phyloP scores from a whole-genome alignment of 2,329 filamentous ascomycete species.

The Rutstroemia sp. region DNA sequence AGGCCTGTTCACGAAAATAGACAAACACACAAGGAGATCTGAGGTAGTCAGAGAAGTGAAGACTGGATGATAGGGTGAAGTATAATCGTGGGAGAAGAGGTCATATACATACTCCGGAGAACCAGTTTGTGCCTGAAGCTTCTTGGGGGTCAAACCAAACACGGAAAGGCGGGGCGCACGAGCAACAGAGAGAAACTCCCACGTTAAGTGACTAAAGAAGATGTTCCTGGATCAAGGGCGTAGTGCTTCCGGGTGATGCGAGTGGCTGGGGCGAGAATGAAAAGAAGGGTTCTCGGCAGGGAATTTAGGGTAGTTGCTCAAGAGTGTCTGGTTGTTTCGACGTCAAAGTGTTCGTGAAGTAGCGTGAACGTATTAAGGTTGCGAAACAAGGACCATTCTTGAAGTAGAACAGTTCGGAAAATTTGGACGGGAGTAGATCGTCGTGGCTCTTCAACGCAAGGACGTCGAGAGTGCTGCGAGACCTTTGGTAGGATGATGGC shows the following conservation, averaged over 20 bases:
- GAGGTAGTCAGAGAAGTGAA: constrained; percentile 21
- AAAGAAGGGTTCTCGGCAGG: constrained; percentile 19
- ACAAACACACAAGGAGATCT: constrained; percentile 13
- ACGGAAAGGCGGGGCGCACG: constrained; percentile 23
- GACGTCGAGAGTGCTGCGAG: constrained; percentile 12
- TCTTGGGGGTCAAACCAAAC: constrained; percentile 14
- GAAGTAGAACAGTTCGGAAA: constrained; percentile 14
- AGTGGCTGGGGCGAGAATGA: constrained; percentile 19
- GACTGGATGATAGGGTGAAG: constrained; percentile 12
- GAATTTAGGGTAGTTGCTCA: constrained; percentile 18
- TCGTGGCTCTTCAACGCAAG: constrained; percentile 9
- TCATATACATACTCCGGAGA: constrained; percentile 26
- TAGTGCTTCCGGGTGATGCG: constrained; percentile 16
- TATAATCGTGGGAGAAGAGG: constrained; percentile 13
- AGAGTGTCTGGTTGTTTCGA: constrained; percentile 25
- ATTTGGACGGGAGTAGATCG: constrained; percentile 14
- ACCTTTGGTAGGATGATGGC: constrained; percentile 3
- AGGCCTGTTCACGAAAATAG: not conserved
- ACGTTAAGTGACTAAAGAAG: constrained; percentile 9
- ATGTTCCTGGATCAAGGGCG: constrained; percentile 14
- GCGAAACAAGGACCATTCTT: constrained; percentile 28
- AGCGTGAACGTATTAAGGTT: constrained; percentile 20
- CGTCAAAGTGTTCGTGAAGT: constrained; percentile 21
- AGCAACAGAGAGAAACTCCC: constrained; percentile 12
- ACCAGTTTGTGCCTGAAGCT: constrained; percentile 15